Conservation (phyloP, 2,329 filamentous ascomycete species). For the Exserohilum turcica region DNA sequence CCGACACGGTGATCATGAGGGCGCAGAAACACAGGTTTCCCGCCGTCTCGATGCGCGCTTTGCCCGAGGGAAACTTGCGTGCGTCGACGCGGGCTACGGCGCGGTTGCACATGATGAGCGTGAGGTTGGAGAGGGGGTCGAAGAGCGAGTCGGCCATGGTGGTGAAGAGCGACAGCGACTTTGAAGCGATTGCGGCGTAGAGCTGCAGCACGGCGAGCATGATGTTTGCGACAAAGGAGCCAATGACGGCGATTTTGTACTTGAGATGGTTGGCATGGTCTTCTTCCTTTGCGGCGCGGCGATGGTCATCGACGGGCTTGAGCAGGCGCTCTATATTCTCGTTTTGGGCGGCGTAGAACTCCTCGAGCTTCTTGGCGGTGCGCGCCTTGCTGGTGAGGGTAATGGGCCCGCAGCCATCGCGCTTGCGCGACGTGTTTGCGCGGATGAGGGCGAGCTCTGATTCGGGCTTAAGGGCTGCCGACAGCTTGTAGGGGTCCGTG, state of each 20-base stretch:
- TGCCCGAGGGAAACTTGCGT: conserved; percentile 85
- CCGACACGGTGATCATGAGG: conserved; percentile 89
- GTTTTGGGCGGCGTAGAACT: conserved; percentile 91
- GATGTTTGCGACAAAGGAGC: conserved; percentile 78
- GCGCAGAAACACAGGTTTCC: conserved; percentile 97
- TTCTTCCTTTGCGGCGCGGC: conserved; percentile 78
- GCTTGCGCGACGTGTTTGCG: conserved; percentile 80
- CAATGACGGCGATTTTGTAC: conserved; percentile 70
- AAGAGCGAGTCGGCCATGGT: conserved; percentile 97
- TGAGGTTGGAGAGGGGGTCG: conserved; percentile 87
- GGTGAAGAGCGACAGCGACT: conserved; percentile 93
- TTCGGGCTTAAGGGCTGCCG: conserved; percentile 75
- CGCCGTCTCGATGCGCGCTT: conserved; percentile 90
- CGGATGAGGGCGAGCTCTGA: conserved; percentile 77
- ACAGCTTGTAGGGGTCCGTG: conserved; percentile 82
- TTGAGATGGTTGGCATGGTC: conserved; percentile 80
- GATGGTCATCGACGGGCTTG: conserved; percentile 91
- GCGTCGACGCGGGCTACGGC: conserved; percentile 87
- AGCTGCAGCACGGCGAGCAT: conserved; percentile 79
- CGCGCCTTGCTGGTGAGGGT: conserved; percentile 50
- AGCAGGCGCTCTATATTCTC: conserved; percentile 90
- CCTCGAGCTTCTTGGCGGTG: conserved; percentile 65
- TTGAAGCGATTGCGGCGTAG: conserved; percentile 84
- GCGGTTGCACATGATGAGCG: conserved; percentile 82
- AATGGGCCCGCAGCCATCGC: conserved; percentile 59